A percentile compares a stretch with the other conserved stretches of the same genome.
phyloP scores from a whole-genome alignment of 192 early-diverging fungal genomes.

The Allomyces javanicus region DNA sequence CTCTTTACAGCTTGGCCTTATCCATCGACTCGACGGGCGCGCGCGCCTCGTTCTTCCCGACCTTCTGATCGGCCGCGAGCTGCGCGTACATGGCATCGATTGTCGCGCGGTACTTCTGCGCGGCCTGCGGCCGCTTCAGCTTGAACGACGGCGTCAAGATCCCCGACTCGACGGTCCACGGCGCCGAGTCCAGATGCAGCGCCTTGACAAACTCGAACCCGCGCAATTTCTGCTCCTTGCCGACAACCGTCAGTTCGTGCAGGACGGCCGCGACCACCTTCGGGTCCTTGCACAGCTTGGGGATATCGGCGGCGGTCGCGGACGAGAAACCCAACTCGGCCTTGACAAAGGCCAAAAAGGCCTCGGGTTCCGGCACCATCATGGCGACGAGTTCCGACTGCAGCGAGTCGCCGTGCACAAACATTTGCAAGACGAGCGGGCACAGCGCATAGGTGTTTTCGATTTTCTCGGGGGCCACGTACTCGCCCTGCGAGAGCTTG shows the following conservation, averaged over 20 bases:
- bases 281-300: conserved; percentile 31
- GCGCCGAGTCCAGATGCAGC: conserved; percentile 33
- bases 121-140: conserved; percentile 27
- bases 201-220: conserved; percentile 55
- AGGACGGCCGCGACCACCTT: conserved; percentile 26
- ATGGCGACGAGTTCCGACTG: conserved; percentile 53
- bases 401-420: conserved; percentile 61
- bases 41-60: neutral
- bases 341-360: conserved; percentile 19
- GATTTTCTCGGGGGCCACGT: conserved; percentile 67
- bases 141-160: conserved; percentile 63
- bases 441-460: conserved; percentile 59
- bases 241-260: conserved; percentile 26
- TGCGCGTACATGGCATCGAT: conserved; percentile 55
- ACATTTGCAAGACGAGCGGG: conserved; percentile 49
- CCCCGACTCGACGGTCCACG: conserved; percentile 49
- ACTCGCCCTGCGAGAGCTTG: conserved; percentile 61
- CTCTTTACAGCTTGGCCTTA: neutral
- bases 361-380: conserved; percentile 46
- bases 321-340: conserved; percentile 17
- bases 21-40: neutral
- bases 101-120: conserved; percentile 37
- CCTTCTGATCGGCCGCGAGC: conserved; percentile 2
- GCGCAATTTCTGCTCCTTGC: conserved; percentile 30
- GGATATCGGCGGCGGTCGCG: conserved; percentile 13